These are phyloP conservation scores for Poa pratensis DNA, from an alignment of 176 grass and related monocot genomes.

Conservation along the genomic window DNA sequence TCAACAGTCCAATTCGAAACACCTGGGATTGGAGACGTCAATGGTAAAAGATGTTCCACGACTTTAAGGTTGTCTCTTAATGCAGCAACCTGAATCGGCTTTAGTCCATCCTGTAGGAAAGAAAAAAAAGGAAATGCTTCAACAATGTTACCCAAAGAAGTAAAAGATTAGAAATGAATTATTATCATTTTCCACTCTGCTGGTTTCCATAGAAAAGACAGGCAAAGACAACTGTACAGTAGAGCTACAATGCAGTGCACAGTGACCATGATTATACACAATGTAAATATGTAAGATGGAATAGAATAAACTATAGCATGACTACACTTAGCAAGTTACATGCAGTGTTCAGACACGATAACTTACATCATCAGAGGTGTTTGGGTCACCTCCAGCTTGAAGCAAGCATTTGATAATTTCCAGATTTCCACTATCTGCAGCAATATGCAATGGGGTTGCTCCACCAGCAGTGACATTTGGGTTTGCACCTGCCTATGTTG, in stretches of 20 bases:
- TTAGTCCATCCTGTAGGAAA: conserved; percentile 72
- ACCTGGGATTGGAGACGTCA: conserved; percentile 68
- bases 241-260: conserved; percentile 10
- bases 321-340: conserved; percentile 1
- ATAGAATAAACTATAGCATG: not conserved
- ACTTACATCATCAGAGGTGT: conserved; percentile 80
- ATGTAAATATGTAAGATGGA: not conserved
- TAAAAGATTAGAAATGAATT: not conserved
- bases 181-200: not conserved
- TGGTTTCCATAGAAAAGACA: not conserved
- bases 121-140: conserved; percentile 15
- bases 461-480: conserved; percentile 86
- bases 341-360: not conserved
- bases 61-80: conserved; percentile 68
- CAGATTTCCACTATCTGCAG: conserved; percentile 70
- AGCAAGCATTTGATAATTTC: conserved; percentile 79
- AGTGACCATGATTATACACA: not conserved
- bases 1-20: conserved; percentile 75
- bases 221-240: not conserved
- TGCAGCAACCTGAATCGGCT: conserved; percentile 88
- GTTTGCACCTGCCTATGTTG: conserved; percentile 77
- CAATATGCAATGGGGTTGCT: conserved; percentile 90
- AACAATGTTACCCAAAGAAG: not conserved
- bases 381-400: conserved; percentile 80
- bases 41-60: conserved; percentile 71